phyloP scores from a whole-genome alignment of 139 green algal species.

The Tetradesmus obliquus region DNA sequence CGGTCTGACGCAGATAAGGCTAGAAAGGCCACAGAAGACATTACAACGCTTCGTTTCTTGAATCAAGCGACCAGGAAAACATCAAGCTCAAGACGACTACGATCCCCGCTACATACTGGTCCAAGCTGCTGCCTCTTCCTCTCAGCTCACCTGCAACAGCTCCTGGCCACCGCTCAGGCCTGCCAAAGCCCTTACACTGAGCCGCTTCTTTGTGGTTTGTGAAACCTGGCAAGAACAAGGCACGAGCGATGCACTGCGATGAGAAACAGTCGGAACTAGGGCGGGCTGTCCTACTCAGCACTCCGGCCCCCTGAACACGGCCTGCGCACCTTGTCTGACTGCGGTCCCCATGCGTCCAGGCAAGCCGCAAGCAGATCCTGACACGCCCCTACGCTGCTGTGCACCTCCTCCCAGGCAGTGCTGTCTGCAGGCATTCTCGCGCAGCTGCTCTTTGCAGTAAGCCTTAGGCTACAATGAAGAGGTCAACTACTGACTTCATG shows the following conservation, averaged over 20 bases:
- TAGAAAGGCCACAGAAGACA: neutral
- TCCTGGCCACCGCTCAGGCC: conserved; percentile 15
- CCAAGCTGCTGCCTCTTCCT: conserved; percentile 14
- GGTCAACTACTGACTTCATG: neutral
- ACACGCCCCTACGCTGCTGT: neutral
- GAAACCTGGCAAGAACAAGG: conserved; percentile 4
- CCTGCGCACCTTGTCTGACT: neutral
- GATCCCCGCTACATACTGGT: neutral
- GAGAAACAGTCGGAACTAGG: neutral
- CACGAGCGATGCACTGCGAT: neutral
- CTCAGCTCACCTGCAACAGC: conserved; percentile 27
- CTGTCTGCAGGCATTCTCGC: neutral
- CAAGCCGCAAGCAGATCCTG: conserved; percentile 10
- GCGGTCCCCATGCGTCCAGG: neutral
- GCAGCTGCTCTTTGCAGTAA: neutral
- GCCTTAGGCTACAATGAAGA: neutral
- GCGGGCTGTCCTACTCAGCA: neutral
- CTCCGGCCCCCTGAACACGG: neutral
- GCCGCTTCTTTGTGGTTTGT: conserved; percentile 14
- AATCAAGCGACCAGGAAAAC: too few species aligned
- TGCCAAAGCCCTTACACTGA: neutral
- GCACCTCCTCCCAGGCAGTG: conserved; percentile 17
- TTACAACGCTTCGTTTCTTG: too few species aligned
- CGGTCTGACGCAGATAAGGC: neutral
- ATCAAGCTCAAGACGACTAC: too few species aligned